phyloP scores from a whole-genome alignment of 2,329 filamentous ascomycete genomes.

The Fusarium sp. region DNA sequence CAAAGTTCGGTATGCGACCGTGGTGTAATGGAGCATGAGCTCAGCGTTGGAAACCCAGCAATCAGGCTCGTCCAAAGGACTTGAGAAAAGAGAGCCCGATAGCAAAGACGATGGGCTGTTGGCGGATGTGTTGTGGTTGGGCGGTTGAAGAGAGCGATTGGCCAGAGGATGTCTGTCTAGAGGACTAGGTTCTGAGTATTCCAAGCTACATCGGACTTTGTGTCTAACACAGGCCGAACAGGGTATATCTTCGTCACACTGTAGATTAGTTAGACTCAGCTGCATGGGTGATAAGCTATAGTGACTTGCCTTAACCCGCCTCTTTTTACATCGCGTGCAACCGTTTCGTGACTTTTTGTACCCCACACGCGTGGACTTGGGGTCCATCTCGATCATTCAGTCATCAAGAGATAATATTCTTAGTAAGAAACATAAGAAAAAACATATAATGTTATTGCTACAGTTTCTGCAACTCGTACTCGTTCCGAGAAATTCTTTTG shows the following conservation, averaged over 20 bases:
- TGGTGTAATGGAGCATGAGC: slow-evolving; percentile 41
- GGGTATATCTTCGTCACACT: slow-evolving; percentile 35
- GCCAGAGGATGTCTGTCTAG: not conserved
- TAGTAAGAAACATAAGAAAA: not conserved
- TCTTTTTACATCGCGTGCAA: slow-evolving; percentile 32
- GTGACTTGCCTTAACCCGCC: slow-evolving; percentile 24
- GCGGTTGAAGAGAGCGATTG: slow-evolving; percentile 17
- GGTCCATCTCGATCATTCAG: not conserved
- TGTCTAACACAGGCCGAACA: slow-evolving; percentile 34
- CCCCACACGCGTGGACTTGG: slow-evolving; percentile 25
- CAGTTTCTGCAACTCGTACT: slow-evolving; percentile 12
- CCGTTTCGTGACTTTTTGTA: slow-evolving; percentile 43
- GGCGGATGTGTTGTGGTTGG: slow-evolving; percentile 1
- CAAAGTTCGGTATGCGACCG: slow-evolving; percentile 38
- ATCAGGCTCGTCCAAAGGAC: slow-evolving; percentile 14
- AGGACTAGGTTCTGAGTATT: not conserved
- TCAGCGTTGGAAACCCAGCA: slow-evolving; percentile 34
- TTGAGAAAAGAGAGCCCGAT: slow-evolving; percentile 10
- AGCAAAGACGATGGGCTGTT: slow-evolving; percentile 22
- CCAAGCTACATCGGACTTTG: slow-evolving; percentile 30
- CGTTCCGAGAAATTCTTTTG: slow-evolving; percentile 17
- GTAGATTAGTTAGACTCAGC: not conserved
- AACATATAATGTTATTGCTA: not conserved
- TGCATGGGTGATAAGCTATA: not conserved
- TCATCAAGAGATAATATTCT: not conserved